Conservation (phyloP, 2,329 filamentous ascomycete genomes). For the Nigrograna mackinnonii region DNA sequence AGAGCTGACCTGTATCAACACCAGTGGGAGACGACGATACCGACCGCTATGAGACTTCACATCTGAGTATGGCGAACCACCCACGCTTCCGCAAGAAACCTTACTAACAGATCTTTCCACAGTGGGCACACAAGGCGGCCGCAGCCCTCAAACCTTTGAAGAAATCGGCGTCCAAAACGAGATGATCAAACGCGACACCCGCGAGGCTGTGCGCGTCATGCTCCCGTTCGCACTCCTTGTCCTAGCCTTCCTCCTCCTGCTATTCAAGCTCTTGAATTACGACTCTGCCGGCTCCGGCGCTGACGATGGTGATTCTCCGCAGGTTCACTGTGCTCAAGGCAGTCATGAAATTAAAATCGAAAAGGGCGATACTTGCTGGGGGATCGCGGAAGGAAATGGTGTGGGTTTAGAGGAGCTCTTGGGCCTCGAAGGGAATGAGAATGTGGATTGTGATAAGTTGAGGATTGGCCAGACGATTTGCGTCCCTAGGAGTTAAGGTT, state of each 20-base stretch:
- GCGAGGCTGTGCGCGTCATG: slow-evolving; percentile 56
- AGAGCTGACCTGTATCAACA: no score
- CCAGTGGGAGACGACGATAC: no score
- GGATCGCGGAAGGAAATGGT: slow-evolving; percentile 49
- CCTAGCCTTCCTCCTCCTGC: slow-evolving; percentile 53
- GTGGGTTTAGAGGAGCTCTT: slow-evolving; percentile 53
- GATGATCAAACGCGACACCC: slow-evolving; percentile 20
- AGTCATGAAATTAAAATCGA: slow-evolving; percentile 45
- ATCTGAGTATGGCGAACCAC: no score
- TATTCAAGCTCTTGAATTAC: slow-evolving; percentile 34
- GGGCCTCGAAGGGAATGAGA: slow-evolving; percentile 44
- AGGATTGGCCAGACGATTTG: slow-evolving; percentile 50
- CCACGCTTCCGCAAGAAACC: background rate
- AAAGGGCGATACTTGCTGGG: slow-evolving; percentile 59
- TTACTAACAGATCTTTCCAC: slow-evolving; percentile 1
- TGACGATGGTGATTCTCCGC: slow-evolving; percentile 15
- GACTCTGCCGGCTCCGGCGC: slow-evolving; percentile 2
- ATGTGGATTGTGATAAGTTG: slow-evolving; percentile 54
- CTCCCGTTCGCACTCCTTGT: slow-evolving; percentile 63
- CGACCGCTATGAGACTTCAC: no score
- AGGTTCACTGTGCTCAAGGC: slow-evolving; percentile 27
- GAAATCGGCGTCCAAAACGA: slow-evolving; percentile 23
- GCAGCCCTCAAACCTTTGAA: slow-evolving; percentile 10
- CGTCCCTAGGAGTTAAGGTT: slow-evolving; percentile 38
- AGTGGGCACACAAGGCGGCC: slow-evolving; percentile 15